Percentiles rank a stretch among this genome's conserved stretches.
These are phyloP conservation scores for Juncus inflexus DNA, from an alignment of 176 grass and related monocot genomes.

Conservation along the genomic window DNA sequence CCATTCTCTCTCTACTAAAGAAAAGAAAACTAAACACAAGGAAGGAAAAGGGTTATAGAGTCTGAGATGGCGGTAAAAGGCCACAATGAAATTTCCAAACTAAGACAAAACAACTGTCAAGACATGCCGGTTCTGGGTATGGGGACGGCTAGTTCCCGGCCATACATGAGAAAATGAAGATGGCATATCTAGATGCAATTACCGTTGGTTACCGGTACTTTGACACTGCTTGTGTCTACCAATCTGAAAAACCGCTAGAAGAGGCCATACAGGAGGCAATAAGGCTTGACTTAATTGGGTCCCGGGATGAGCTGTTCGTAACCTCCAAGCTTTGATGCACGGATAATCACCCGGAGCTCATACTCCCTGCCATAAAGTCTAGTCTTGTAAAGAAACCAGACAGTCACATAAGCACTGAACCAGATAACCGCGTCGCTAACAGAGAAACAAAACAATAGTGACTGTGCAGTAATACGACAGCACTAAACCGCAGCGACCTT, in stretches of 20 bases:
- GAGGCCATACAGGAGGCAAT: slow-evolving; percentile 36
- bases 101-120: slow-evolving; percentile 27
- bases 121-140: slow-evolving; percentile 43
- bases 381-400: too few species aligned
- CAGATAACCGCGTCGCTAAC: too few species aligned
- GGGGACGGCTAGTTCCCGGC: slow-evolving; percentile 31
- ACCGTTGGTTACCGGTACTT: slow-evolving; percentile 61
- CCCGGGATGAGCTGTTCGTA: slow-evolving; percentile 57
- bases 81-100: slow-evolving; percentile 17
- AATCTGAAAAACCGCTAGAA: slow-evolving; percentile 35
- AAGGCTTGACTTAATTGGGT: slow-evolving; percentile 30
- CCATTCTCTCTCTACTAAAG: too few species aligned
- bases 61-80: background rate
- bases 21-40: too few species aligned
- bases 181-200: slow-evolving; percentile 44
- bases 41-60: too few species aligned
- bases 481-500: too few species aligned
- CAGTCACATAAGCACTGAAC: too few species aligned
- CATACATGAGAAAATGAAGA: background rate
- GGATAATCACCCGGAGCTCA: slow-evolving; percentile 45
- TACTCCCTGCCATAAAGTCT: slow-evolving; percentile 41
- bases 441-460: too few species aligned
- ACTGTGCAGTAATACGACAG: too few species aligned
- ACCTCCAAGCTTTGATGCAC: slow-evolving; percentile 77
- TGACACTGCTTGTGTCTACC: slow-evolving; percentile 50